These are phyloP conservation scores for Linanthus parryae DNA, from an alignment of 148 eudicot genomes.

Conservation along the genomic window DNA sequence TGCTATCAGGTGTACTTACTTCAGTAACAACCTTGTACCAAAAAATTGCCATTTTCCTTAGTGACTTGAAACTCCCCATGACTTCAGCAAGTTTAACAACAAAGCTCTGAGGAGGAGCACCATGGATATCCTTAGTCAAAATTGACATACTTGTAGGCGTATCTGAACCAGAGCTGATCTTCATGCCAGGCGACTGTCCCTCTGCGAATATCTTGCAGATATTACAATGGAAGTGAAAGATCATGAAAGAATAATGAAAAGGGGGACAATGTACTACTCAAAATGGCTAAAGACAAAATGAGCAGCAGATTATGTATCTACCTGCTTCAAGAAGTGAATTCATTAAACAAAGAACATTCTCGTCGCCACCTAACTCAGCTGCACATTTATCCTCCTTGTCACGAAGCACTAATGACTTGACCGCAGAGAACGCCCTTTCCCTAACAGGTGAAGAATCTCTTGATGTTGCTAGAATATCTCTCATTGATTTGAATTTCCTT, in stretches of 20 bases:
- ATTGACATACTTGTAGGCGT: constrained; percentile 32
- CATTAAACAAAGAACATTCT: constrained; percentile 53
- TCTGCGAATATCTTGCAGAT: constrained; percentile 85
- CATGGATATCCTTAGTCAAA: constrained; percentile 82
- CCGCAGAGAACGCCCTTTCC: constrained; percentile 77
- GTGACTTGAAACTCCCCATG: constrained; percentile 72
- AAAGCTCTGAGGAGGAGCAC: constrained; percentile 76
- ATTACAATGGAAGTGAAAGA: constrained; percentile 67
- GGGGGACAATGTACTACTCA: background rate
- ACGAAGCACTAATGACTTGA: constrained; percentile 72
- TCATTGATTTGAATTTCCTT: constrained; percentile 53
- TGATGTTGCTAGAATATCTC: constrained; percentile 58
- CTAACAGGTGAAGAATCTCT: constrained; percentile 75
- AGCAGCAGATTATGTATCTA: constrained; percentile 23
- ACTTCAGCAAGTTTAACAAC: constrained; percentile 80
- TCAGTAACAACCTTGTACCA: constrained; percentile 78
- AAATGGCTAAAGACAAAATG: background rate
- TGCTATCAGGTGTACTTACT: constrained; percentile 46
- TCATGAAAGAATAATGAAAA: constrained; percentile 25
- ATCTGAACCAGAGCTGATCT: constrained; percentile 41
- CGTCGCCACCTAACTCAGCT: constrained; percentile 59
- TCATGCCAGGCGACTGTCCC: constrained; percentile 61
- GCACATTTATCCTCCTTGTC: constrained; percentile 67
- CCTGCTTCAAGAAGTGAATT: constrained; percentile 65
- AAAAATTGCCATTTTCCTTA: constrained; percentile 70